Percentiles rank a stretch among this genome's conserved stretches.
Evolutionary conservation across 768 basidiomycete species (phyloP).

Genomic region (Mycena sanguinolenta): DNA sequence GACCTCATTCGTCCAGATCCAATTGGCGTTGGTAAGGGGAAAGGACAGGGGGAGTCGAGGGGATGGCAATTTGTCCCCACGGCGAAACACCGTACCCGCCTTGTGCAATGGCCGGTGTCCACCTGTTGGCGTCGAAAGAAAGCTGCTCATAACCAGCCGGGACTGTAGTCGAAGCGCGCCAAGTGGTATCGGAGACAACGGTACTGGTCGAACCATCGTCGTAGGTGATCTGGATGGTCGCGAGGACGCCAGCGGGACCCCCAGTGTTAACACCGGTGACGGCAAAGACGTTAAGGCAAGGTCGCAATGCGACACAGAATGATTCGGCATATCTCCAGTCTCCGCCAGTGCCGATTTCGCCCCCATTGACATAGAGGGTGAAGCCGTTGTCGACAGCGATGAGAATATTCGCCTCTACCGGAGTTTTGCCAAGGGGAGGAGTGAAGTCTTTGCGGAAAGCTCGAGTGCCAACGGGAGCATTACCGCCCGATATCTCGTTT

Average conservation of each 20-base stretch:
- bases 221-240: slow-evolving; percentile 48
- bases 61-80: slow-evolving; percentile 34
- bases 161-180: slow-evolving; percentile 43
- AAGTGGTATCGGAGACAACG: slow-evolving; percentile 47
- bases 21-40: slow-evolving; percentile 41
- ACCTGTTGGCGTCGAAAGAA: slow-evolving; percentile 47
- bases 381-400: slow-evolving; percentile 48
- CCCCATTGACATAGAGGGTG: slow-evolving; percentile 50
- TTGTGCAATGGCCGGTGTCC: slow-evolving; percentile 45
- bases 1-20: slow-evolving; percentile 52
- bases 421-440: slow-evolving; percentile 42
- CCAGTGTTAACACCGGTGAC: slow-evolving; percentile 41
- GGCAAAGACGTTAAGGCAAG: slow-evolving; percentile 50
- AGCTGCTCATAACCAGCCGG: slow-evolving; percentile 47
- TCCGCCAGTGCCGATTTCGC: slow-evolving; percentile 39
- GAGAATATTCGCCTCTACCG: slow-evolving; percentile 47
- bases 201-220: slow-evolving; percentile 46
- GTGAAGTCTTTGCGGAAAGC: slow-evolving; percentile 48
- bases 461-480: slow-evolving; percentile 40
- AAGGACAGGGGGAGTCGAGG: slow-evolving; percentile 39
- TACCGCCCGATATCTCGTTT: slow-evolving; percentile 33
- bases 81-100: slow-evolving; percentile 36
- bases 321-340: slow-evolving; percentile 39
- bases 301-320: slow-evolving; percentile 46
- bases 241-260: slow-evolving; percentile 47